Conservation (phyloP, 192 early-diverging fungal species). For the Lobosporangium transversale region DNA sequence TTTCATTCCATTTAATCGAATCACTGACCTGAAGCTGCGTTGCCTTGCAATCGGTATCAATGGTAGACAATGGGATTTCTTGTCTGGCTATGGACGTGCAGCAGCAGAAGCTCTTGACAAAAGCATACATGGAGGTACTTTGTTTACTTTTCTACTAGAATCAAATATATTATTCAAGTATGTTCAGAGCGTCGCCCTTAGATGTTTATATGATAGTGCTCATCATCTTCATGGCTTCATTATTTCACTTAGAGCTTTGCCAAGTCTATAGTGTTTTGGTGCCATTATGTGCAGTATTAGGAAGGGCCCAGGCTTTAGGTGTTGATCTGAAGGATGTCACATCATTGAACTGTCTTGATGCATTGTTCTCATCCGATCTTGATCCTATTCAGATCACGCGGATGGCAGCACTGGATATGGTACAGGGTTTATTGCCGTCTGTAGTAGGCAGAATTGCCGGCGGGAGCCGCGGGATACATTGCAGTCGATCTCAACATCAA, state of each 20-base stretch:
- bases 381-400: slow-evolving; percentile 25
- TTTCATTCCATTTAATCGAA: too few species aligned
- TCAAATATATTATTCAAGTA: too few species aligned
- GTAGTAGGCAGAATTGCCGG: not conserved
- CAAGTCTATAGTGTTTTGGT: slow-evolving; percentile 40
- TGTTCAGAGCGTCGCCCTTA: too few species aligned
- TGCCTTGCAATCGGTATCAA: slow-evolving; percentile 33
- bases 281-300: slow-evolving; percentile 26
- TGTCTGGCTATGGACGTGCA: slow-evolving; percentile 32
- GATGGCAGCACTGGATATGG: slow-evolving; percentile 41
- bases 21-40: slow-evolving; percentile 27
- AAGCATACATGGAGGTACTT: slow-evolving; percentile 21
- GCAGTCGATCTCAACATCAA: slow-evolving; percentile 8
- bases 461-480: not conserved
- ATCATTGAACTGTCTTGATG: slow-evolving; percentile 18
- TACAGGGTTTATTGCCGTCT: slow-evolving; percentile 31
- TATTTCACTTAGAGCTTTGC: slow-evolving; percentile 20
- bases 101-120: slow-evolving; percentile 20
- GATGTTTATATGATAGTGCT: not conserved
- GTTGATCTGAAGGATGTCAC: slow-evolving; percentile 37
- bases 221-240: not conserved
- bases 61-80: slow-evolving; percentile 34
- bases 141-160: not conserved
- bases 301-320: slow-evolving; percentile 6
- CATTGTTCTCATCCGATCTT: slow-evolving; percentile 28